phyloP scores from a whole-genome alignment of 352 stramenopile genomes.

The Pythium sukuiense region DNA sequence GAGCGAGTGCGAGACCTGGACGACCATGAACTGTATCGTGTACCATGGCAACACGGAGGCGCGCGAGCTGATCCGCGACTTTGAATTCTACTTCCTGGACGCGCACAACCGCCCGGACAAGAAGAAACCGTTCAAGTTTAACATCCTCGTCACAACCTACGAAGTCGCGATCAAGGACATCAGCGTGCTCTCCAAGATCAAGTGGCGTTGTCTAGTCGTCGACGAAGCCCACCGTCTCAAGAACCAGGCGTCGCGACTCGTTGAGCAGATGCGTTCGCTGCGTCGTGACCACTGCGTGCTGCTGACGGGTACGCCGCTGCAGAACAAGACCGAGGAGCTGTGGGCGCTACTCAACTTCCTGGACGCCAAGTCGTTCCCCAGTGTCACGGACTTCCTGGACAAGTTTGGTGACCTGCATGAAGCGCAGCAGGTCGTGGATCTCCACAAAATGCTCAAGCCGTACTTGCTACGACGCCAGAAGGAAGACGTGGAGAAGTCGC shows the following conservation, averaged over 20 bases:
- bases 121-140: slow-evolving; percentile 86
- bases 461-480: slow-evolving; percentile 89
- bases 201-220: slow-evolving; percentile 87
- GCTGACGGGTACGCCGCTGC: slow-evolving; percentile 83
- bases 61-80: slow-evolving; percentile 93
- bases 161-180: slow-evolving; percentile 91
- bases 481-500: slow-evolving; percentile 88
- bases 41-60: slow-evolving; percentile 97
- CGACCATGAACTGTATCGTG: slow-evolving; percentile 98
- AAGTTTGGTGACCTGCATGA: slow-evolving; percentile 90
- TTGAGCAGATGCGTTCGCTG: slow-evolving; percentile 84
- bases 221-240: slow-evolving; percentile 91
- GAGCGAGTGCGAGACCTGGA: slow-evolving; percentile 98
- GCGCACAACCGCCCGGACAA: slow-evolving; percentile 68
- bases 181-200: slow-evolving; percentile 93
- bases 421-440: slow-evolving; percentile 82
- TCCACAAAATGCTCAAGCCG: slow-evolving; percentile 90
- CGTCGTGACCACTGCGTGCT: slow-evolving; percentile 83
- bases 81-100: slow-evolving; percentile 94
- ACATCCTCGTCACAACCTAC: slow-evolving; percentile 91
- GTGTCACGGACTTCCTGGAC: slow-evolving; percentile 92
- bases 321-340: slow-evolving; percentile 99
- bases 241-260: slow-evolving; percentile 82
- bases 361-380: slow-evolving; percentile 92
- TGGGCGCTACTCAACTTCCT: slow-evolving; percentile 99